Evolutionary conservation across 176 grass and related monocot genomes (phyloP), one percentile per base, ranked within the genome.

Genomic region (Oryza nivara): DNA sequence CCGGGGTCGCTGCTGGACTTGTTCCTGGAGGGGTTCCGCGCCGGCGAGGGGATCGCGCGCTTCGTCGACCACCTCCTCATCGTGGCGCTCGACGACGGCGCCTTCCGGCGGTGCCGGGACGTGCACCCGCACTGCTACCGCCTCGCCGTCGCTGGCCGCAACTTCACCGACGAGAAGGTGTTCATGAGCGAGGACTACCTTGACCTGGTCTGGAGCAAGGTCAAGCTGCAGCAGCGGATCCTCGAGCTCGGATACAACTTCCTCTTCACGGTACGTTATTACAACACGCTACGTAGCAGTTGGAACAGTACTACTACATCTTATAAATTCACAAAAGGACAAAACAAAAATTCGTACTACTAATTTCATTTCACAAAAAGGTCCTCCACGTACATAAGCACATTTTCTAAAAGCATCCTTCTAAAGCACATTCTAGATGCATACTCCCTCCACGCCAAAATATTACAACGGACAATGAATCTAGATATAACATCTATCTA

Each of bases 241-340:
- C 89, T 97, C 13, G 84, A 93, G 86, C 91, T 93, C 26, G 94
- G 94, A 5, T 97, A 97, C 89, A 97, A 97, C 84, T 97, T 97
- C 77, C 87, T 97, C 83, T 97, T 97, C 87, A 89, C 94, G 84
- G 94, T 96, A 88, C 23, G 76, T 40, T 40, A 26, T 40, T 40
- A 26, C 26, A 26, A 2, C 6, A 4, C 48, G 48, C n/a, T 5
- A 35, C 14, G 7, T 26, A 49, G 35, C 26, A 75, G 38, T 68
- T 85, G 47, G 64, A 61, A 74, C 19, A 78, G 38, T 44, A 44
- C 9, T 10, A 44, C 9, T 77, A 0, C 49, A 17, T 17, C 49
- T 17, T 52, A 52, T 52, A 52, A 52, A n/a, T 58, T 58, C 54
- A n/a, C 17, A 58, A 56, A 19, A 19, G 7, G 15, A 20, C 13